phyloP scores from a whole-genome alignment of 2,329 filamentous ascomycete species.

The Penicillium sp. region DNA sequence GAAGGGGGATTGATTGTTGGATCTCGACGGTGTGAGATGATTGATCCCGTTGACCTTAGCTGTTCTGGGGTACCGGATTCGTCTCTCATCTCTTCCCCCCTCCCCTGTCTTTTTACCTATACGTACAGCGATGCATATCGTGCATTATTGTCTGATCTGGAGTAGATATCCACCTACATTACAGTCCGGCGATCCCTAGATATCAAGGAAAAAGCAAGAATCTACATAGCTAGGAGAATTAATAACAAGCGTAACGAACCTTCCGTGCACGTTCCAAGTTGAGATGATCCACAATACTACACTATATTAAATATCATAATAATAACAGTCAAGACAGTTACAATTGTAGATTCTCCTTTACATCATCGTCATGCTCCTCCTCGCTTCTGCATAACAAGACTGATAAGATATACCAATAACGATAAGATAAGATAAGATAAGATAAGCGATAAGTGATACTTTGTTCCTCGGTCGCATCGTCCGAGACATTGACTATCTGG shows the following conservation, averaged over 20 bases:
- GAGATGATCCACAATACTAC: neutral
- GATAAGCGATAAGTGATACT: neutral
- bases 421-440: neutral
- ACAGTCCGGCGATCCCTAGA: neutral
- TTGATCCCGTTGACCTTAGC: neutral
- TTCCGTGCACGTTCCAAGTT: neutral
- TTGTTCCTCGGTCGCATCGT: neutral
- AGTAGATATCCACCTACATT: neutral
- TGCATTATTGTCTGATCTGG: constrained; percentile 1
- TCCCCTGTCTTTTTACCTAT: neutral
- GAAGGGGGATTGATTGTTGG: constrained; percentile 43
- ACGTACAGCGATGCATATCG: neutral
- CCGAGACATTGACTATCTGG: neutral
- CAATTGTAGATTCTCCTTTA: constrained; percentile 2
- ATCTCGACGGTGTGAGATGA: constrained; percentile 29
- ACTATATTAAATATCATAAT: too few relatives aligned
- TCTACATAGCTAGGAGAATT: neutral
- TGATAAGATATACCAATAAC: neutral
- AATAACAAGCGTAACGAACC: neutral
- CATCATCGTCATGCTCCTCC: constrained; percentile 7
- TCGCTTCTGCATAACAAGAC: neutral
- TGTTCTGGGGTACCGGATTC: neutral
- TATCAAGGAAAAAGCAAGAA: neutral
- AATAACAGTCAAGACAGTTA: neutral
- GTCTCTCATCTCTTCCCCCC: neutral